Evolutionary conservation across 2,329 filamentous ascomycete genomes (phyloP).

Genomic region (Spiromastix sp.): DNA sequence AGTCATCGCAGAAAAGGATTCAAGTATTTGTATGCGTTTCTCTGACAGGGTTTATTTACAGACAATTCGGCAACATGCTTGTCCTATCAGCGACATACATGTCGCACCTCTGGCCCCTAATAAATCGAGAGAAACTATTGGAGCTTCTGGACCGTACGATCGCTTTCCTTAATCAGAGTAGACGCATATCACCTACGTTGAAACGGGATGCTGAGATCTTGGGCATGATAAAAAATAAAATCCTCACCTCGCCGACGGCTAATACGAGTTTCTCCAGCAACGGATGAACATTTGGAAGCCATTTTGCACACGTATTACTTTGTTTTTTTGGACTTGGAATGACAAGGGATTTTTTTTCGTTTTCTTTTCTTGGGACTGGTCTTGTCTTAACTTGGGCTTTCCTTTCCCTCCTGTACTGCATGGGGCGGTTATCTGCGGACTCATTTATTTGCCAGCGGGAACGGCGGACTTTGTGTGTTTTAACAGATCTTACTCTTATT

Average conservation of each 20-base stretch:
- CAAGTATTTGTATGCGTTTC: too few relatives aligned
- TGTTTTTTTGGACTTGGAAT: too few relatives aligned
- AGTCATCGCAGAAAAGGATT: slow-evolving; percentile 43
- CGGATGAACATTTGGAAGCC: too few relatives aligned
- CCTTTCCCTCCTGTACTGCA: too few relatives aligned
- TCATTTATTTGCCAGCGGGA: too few relatives aligned
- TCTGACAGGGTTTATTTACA: slow-evolving; percentile 26
- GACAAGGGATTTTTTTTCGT: too few relatives aligned
- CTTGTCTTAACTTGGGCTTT: too few relatives aligned
- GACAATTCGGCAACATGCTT: slow-evolving; percentile 93
- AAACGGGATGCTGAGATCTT: slow-evolving; percentile 66
- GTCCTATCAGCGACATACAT: slow-evolving; percentile 75
- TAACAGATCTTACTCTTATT: too few relatives aligned
- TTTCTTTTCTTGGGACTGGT: too few relatives aligned
- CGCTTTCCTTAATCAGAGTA: slow-evolving; percentile 58
- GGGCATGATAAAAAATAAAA: slow-evolving; percentile 36
- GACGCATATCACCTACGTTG: slow-evolving; percentile 65
- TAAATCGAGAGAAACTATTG: slow-evolving; percentile 47
- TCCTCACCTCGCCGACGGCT: slow-evolving; percentile 20
- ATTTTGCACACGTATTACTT: too few relatives aligned
- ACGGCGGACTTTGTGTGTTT: too few relatives aligned
- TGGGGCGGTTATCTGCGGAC: too few relatives aligned
- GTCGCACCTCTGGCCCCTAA: slow-evolving; percentile 51
- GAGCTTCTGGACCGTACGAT: slow-evolving; percentile 64
- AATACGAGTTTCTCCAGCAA: slow-evolving; percentile 2